phyloP scores from a whole-genome alignment of 306 rosid genomes.

The Benincasa hispida region DNA sequence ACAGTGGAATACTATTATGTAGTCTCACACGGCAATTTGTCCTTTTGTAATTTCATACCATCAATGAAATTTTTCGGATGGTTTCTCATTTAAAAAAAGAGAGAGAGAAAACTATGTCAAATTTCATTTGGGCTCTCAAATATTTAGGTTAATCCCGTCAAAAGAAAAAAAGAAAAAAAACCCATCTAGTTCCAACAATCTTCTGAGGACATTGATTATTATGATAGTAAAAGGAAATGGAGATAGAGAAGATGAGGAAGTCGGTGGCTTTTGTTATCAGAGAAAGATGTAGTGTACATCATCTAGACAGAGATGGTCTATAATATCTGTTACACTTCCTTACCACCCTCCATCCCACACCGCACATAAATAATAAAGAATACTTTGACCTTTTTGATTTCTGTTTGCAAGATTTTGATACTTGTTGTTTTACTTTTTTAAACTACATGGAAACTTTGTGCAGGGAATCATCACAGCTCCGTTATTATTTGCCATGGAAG shows the following conservation, averaged over 20 bases:
- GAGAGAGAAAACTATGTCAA: too few species aligned
- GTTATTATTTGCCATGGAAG: slow-evolving; percentile 88
- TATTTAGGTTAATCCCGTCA: too few species aligned
- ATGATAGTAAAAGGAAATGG: neutral
- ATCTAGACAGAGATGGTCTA: neutral
- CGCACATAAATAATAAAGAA: neutral
- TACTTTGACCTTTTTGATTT: neutral
- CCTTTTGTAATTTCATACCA: too few species aligned
- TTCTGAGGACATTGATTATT: neutral
- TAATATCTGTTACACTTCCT: neutral
- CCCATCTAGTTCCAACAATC: neutral
- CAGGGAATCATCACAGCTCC: slow-evolving; percentile 97
- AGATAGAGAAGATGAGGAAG: neutral
- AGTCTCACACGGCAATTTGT: too few species aligned
- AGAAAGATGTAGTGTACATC: neutral
- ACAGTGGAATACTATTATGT: too few species aligned
- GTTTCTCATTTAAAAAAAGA: too few species aligned
- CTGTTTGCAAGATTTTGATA: neutral
- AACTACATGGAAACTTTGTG: slow-evolving; percentile 6
- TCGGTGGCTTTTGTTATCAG: neutral
- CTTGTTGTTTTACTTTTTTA: neutral
- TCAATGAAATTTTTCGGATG: too few species aligned
- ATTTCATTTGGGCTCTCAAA: too few species aligned
- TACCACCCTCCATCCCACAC: neutral
- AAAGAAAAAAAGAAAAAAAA: too few species aligned